phyloP scores from a whole-genome alignment of 2,329 filamentous ascomycete genomes.

The Sclerotinia spermophila region DNA sequence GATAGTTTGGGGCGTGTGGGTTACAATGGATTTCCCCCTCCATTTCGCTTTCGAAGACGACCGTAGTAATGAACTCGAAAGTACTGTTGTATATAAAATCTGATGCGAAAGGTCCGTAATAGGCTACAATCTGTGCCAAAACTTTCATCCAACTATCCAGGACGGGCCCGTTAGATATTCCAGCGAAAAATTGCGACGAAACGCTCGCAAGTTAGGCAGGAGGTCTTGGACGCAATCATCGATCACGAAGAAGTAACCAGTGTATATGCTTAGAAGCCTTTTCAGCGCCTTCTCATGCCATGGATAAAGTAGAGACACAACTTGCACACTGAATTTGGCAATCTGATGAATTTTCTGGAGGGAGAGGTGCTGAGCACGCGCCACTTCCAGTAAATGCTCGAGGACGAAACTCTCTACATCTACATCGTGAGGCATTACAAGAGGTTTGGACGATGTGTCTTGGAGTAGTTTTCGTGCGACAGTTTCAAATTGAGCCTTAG shows the following conservation, averaged over 20 bases:
- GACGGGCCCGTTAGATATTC: background rate
- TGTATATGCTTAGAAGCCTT: background rate
- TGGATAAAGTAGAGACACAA: accelerated
- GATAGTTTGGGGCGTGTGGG: background rate
- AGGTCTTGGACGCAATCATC: background rate
- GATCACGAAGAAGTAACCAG: background rate
- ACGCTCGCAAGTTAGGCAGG: background rate
- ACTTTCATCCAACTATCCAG: background rate
- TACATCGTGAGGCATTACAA: background rate
- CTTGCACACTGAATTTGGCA: background rate
- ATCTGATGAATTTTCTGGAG: background rate
- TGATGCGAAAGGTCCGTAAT: background rate
- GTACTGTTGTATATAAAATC: background rate
- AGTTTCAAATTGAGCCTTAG: background rate
- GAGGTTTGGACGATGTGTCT: background rate
- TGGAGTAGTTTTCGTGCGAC: background rate
- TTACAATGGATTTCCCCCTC: background rate
- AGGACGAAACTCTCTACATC: background rate
- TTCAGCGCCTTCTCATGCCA: background rate
- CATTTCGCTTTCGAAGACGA: background rate
- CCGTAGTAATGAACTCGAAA: background rate
- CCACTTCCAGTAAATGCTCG: background rate
- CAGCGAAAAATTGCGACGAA: background rate
- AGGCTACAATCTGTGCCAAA: background rate
- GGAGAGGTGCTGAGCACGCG: background rate